These are phyloP conservation scores for Suillus discolor DNA, from an alignment of 768 basidiomycete species.

Conservation along the genomic window DNA sequence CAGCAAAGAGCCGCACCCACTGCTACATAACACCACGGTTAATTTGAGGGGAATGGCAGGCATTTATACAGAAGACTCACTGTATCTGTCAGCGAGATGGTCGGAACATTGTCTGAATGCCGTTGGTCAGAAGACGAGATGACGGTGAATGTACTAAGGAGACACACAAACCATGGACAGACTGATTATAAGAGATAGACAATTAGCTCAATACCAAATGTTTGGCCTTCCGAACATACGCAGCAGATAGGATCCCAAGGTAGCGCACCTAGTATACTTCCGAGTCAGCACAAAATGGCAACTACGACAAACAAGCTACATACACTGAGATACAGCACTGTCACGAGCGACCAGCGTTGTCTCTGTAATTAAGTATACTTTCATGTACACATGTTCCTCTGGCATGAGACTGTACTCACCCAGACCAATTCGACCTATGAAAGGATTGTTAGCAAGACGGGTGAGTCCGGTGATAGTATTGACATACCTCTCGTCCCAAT, in stretches of 20 bases:
- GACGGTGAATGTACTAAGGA: neutral
- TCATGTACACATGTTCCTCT: neutral
- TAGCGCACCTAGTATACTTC: neutral
- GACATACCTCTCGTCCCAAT: neutral
- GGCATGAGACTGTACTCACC: neutral
- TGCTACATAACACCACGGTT: neutral
- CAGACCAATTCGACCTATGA: neutral
- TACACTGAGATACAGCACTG: neutral
- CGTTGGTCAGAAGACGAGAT: neutral
- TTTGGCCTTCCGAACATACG: neutral
- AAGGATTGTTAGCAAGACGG: neutral
- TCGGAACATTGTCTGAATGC: neutral
- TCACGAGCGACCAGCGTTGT: neutral
- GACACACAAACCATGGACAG: neutral
- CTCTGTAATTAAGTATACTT: neutral
- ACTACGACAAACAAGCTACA: neutral
- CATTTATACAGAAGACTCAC: neutral
- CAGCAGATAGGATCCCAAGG: neutral
- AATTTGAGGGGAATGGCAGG: neutral
- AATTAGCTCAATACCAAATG: neutral
- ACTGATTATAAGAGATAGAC: neutral
- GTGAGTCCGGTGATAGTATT: neutral
- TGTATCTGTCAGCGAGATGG: neutral
- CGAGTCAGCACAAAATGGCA: neutral
- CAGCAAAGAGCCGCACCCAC: neutral